These are phyloP conservation scores for Fraxinus americana DNA, from an alignment of 257 asterid genomes.

Conservation along the genomic window DNA sequence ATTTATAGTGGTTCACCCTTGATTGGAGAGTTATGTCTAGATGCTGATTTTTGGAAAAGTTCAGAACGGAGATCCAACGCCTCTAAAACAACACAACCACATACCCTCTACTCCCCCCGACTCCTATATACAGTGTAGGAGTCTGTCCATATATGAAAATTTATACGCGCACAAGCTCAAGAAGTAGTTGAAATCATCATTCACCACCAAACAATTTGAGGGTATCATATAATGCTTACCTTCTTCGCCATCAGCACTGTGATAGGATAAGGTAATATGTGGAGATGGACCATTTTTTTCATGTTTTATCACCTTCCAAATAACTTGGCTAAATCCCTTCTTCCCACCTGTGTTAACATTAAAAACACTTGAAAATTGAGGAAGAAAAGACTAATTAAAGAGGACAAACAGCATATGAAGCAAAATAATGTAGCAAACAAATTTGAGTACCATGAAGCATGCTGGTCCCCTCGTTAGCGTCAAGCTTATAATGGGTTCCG, in stretches of 20 bases:
- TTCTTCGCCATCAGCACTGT: slow-evolving; percentile 79
- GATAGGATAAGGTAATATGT: slow-evolving; percentile 54
- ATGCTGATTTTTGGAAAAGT: no score
- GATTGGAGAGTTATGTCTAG: neutral
- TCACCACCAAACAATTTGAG: neutral
- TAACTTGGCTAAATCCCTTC: slow-evolving; percentile 65
- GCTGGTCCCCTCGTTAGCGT: slow-evolving; percentile 65
- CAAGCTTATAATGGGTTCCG: slow-evolving; percentile 62
- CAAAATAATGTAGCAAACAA: neutral
- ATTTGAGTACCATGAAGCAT: slow-evolving; percentile 68
- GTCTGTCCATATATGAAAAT: neutral
- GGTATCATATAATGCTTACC: slow-evolving; percentile 32
- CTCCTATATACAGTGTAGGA: neutral
- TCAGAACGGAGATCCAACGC: neutral
- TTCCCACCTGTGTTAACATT: slow-evolving; percentile 57
- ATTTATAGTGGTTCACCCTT: neutral
- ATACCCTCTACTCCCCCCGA: neutral
- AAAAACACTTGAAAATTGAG: neutral
- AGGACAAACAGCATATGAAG: neutral
- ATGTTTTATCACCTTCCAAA: slow-evolving; percentile 65
- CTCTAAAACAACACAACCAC: neutral
- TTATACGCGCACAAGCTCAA: neutral
- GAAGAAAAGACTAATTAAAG: neutral
- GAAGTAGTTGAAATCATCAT: neutral
- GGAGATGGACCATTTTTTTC: slow-evolving; percentile 44